Percentiles rank a stretch among this genome's conserved stretches.
Conservation (phyloP, 2,329 filamentous ascomycete genomes). For the Botrytis sinoallii region DNA sequence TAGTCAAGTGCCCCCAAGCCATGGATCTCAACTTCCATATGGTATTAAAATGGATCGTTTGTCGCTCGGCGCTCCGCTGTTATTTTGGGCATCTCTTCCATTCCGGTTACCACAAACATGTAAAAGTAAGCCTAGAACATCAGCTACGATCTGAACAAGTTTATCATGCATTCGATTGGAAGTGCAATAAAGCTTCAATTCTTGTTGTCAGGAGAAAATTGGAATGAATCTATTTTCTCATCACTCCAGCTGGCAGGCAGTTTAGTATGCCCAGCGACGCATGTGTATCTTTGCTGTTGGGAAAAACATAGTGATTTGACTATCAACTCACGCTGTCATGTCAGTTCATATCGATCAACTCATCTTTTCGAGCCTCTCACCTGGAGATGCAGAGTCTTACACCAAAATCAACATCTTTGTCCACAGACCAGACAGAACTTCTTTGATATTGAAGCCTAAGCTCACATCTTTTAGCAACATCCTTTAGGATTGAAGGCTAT, state of each 20-base stretch:
- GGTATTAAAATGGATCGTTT: neutral
- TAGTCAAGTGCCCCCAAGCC: neutral
- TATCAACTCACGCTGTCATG: neutral
- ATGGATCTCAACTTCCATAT: neutral
- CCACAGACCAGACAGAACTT: neutral
- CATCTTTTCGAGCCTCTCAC: neutral
- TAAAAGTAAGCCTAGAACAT: neutral
- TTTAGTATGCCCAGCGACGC: neutral
- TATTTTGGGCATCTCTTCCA: neutral
- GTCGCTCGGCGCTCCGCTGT: neutral
- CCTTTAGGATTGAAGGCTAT: neutral
- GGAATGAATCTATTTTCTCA: neutral
- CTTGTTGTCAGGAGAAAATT: neutral
- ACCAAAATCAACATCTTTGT: neutral
- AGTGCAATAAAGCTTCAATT: neutral
- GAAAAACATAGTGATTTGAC: neutral
- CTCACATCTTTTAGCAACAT: no score
- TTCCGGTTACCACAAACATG: fast-evolving
- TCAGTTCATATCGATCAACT: neutral
- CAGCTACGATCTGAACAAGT: neutral
- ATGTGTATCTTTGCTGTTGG: neutral
- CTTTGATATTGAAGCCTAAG: neutral
- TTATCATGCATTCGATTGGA: neutral
- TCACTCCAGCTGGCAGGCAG: neutral
- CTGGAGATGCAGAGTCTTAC: neutral